phyloP scores from a whole-genome alignment of 2,329 filamentous ascomycete species.

The Aspergillus viridinutans region DNA sequence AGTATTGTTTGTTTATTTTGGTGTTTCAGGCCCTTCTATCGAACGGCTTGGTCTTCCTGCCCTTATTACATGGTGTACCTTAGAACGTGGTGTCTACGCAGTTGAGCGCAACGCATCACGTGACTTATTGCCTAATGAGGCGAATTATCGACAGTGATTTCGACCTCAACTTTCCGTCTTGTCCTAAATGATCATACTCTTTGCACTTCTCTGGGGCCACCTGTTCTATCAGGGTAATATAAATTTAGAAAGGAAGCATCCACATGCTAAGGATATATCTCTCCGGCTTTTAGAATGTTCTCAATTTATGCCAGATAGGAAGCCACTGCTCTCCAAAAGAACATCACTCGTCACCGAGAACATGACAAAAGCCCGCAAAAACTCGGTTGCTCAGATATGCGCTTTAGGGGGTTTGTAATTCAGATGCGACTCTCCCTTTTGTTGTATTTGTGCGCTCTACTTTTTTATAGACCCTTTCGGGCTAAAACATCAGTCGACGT shows the following conservation, averaged over 20 bases:
- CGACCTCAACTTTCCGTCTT: background rate
- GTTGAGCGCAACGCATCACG: background rate
- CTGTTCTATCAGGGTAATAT: background rate
- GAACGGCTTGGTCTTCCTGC: background rate
- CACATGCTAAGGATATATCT: background rate
- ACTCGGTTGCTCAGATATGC: background rate
- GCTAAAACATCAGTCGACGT: background rate
- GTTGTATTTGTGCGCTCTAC: background rate
- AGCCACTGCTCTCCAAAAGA: background rate
- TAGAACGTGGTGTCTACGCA: background rate
- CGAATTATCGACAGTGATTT: background rate
- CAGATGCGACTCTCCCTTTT: background rate
- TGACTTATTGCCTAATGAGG: slow-evolving; percentile 2
- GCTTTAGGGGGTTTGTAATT: background rate
- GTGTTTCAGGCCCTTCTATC: too few relatives aligned
- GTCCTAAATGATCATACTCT: background rate
- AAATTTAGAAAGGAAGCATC: background rate
- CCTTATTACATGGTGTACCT: background rate
- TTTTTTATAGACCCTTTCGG: background rate
- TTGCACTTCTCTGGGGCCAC: background rate
- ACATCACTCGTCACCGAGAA: background rate
- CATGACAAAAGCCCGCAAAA: background rate
- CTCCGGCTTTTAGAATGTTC: background rate
- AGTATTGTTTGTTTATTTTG: background rate
- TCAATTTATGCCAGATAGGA: background rate